Percentiles rank a stretch among this genome's conserved stretches.
Conservation (phyloP, 306 rosid species). For the Ochetophila trinervis region DNA sequence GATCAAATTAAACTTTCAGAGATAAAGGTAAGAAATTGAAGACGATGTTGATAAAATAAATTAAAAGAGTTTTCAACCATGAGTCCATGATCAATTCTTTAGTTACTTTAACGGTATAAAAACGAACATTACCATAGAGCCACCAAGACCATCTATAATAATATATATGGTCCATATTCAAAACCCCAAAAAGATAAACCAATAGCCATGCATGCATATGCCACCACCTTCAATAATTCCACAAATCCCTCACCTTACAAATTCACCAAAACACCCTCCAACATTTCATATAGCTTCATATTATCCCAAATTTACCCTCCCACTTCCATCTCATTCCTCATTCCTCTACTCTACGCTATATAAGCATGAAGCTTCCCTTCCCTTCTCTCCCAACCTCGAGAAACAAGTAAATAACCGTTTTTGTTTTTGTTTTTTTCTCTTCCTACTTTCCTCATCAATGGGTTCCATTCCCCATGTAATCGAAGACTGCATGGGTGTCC, state of each 20-base stretch:
- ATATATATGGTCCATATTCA: conserved; percentile 34
- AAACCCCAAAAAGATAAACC: conserved; percentile 24
- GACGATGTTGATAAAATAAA: no score
- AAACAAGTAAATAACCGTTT: background rate
- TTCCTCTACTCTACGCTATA: conserved; percentile 4
- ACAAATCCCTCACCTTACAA: background rate
- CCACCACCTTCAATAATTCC: conserved; percentile 25
- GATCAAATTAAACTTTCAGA: no score
- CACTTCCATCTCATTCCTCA: background rate
- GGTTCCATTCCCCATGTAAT: conserved; percentile 67
- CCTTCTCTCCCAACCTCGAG: conserved; percentile 1
- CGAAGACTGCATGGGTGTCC: conserved; percentile 93
- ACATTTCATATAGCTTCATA: conserved; percentile 4
- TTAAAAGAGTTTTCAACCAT: conserved; percentile 9
- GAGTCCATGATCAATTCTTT: background rate
- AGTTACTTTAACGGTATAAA: background rate
- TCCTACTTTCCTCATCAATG: conserved; percentile 31
- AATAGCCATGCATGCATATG: conserved; percentile 34
- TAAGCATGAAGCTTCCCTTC: background rate
- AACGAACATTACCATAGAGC: conserved; percentile 16
- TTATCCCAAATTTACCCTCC: conserved; percentile 11
- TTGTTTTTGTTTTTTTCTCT: background rate
- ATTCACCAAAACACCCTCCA: conserved; percentile 30
- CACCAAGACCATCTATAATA: conserved; percentile 23
- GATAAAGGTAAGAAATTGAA: no score